Conservation (phyloP, 768 basidiomycete genomes). For the Russula foetens region DNA sequence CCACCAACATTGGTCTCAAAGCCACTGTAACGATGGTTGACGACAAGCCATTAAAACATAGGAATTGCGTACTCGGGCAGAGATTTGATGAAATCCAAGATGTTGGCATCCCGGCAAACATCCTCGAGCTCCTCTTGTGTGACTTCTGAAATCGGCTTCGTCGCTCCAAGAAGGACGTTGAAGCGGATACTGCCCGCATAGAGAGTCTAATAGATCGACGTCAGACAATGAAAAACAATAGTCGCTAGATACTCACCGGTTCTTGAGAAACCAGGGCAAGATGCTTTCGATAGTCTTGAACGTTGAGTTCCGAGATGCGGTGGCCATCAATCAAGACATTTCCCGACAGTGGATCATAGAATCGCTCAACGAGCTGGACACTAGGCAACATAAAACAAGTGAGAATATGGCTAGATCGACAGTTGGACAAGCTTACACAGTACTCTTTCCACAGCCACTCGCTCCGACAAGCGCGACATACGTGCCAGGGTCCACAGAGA, state of each 20-base stretch:
- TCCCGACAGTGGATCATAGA: conserved; percentile 71
- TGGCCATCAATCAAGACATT: conserved; percentile 56
- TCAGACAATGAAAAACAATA: neutral
- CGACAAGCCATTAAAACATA: neutral
- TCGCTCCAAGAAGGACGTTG: conserved; percentile 79
- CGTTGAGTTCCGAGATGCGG: conserved; percentile 62
- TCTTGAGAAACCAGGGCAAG: conserved; percentile 90
- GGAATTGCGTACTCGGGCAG: conserved; percentile 56
- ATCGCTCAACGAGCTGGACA: conserved; percentile 71
- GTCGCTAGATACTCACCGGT: conserved; percentile 30
- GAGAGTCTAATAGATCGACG: conserved; percentile 37
- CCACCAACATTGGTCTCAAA: conserved; percentile 91
- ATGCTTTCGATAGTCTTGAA: conserved; percentile 80
- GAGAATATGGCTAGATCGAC: neutral
- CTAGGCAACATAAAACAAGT: conserved; percentile 28
- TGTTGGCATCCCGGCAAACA: conserved; percentile 78
- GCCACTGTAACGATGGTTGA: conserved; percentile 40
- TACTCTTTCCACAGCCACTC: conserved; percentile 72
- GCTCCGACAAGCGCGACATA: conserved; percentile 75
- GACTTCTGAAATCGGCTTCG: conserved; percentile 62
- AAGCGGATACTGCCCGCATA: conserved; percentile 84
- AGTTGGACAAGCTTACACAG: conserved; percentile 42
- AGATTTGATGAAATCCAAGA: conserved; percentile 77
- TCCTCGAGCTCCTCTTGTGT: conserved; percentile 81
- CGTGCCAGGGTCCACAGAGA: conserved; percentile 62